Conservation (phyloP, 306 rosid genomes). For the Sechiopsis laciniata region DNA sequence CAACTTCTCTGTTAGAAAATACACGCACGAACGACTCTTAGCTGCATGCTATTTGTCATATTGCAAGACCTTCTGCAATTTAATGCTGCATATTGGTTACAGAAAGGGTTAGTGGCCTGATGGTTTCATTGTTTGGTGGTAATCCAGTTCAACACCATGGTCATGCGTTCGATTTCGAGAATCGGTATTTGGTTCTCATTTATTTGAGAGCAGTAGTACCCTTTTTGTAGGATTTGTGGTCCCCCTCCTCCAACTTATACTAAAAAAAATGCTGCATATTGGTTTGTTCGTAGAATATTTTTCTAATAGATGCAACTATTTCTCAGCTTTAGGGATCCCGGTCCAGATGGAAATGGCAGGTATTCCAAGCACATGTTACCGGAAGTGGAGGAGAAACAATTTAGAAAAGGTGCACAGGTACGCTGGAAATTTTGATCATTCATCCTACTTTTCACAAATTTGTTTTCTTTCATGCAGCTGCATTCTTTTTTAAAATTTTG, state of each 20-base stretch:
- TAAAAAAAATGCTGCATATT: not conserved
- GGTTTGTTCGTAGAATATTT: constrained; percentile 12
- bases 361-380: constrained; percentile 25
- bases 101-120: too few species aligned
- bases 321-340: constrained; percentile 26
- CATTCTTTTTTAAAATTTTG: not conserved
- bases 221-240: too few species aligned
- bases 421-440: constrained; percentile 2
- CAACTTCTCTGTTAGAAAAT: not conserved
- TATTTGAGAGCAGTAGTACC: too few species aligned
- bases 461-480: not conserved
- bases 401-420: constrained; percentile 24
- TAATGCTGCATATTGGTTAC: not conserved
- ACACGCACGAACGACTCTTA: not conserved
- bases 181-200: too few species aligned
- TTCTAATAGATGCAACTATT: not conserved
- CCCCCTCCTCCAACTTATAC: too few species aligned
- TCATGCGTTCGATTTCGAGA: too few species aligned
- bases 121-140: too few species aligned
- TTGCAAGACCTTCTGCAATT: not conserved
- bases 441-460: constrained; percentile 10
- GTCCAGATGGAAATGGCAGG: constrained; percentile 23
- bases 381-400: constrained; percentile 18
- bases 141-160: too few species aligned
- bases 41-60: constrained; percentile 2